Base-by-base conservation (phyloP, 805 yeast species). In the Grigorovia transvaalensis region DNA sequence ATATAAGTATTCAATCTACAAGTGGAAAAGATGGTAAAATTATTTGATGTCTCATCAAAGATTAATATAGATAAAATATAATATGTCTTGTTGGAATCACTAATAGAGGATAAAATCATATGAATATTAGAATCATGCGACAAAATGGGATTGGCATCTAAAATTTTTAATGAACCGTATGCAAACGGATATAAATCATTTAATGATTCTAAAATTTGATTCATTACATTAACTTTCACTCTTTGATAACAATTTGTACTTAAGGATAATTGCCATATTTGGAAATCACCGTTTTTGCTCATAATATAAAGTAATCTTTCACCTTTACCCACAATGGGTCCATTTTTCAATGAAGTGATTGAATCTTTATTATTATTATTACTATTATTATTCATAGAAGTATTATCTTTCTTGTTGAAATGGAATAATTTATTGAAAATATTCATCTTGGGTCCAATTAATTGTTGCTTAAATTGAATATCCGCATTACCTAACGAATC, bases 401-500 rank as follows among this genome's bases (percentile, higher is more conserved):
- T 33, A 13, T 33, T 33, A 13, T 33, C 38, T 33, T 13, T 33
- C 4, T 33, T 33, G 9, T 4, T 33, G 38, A 33, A 33, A 33
- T 33, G 4, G 18, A 70, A 57, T 1, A 62, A 50, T 13, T 56
- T 59, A 40, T 68, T 65, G 44, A 71, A 57, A 64, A 69, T 63
- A 54, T 79, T 59, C 50, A 63, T 54, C 54, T 66, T 62, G 69
- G 68, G 57, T 48, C 62, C 65, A 43, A 63, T 54, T 38, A 65
- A 49, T 50, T 62, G 64, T 44, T 64, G 61, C 49, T 57, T 60
- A 44, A 65, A 44, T 45, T 55, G 52, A 9, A 65, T 51, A 6
- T 62, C 60, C 0, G 86, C 81, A 58, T 80, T 82, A 35, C 95
- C 91, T 40, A 78, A 72, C 47, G 78, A 72, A 64, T 88, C 93